Evolutionary conservation across 106 monocot species (phyloP).

Genomic region (Apostasia shenzhenica): DNA sequence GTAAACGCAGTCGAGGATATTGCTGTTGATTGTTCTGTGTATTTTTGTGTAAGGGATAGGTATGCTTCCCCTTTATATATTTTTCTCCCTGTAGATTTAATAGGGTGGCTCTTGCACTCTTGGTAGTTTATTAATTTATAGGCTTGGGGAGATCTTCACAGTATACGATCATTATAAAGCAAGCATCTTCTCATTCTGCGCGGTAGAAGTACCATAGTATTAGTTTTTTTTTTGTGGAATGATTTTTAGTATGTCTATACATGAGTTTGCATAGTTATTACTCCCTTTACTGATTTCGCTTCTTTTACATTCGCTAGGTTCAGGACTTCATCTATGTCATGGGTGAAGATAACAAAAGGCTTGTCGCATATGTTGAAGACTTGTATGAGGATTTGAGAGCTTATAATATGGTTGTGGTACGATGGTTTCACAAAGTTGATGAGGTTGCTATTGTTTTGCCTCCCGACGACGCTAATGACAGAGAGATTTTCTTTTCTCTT

Average conservation of each 20-base stretch:
- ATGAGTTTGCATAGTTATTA: neutral
- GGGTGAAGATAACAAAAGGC: conserved; percentile 68
- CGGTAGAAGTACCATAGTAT: too few relatives aligned
- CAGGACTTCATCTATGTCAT: conserved; percentile 72
- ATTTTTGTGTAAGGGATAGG: too few relatives aligned
- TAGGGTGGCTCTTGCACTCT: too few relatives aligned
- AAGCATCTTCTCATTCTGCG: too few relatives aligned
- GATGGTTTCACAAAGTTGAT: conserved; percentile 87
- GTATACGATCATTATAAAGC: too few relatives aligned
- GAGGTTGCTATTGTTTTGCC: conserved; percentile 70
- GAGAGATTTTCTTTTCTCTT: conserved; percentile 87
- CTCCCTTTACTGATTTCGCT: neutral
- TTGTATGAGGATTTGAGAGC: conserved; percentile 67
- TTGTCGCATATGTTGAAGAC: conserved; percentile 89
- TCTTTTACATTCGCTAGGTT: conserved; percentile 30
- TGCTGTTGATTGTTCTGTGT: too few relatives aligned
- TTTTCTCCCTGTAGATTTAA: too few relatives aligned
- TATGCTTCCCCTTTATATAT: too few relatives aligned
- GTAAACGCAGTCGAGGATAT: too few relatives aligned
- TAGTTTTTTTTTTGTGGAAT: neutral
- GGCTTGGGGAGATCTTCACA: too few relatives aligned
- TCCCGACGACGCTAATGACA: conserved; percentile 40
- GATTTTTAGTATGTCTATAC: neutral
- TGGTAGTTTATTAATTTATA: too few relatives aligned
- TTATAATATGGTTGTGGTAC: conserved; percentile 60